Base-by-base conservation (phyloP, 1,284 basidiomycete species). In the Veloporphyrellus conicus region DNA sequence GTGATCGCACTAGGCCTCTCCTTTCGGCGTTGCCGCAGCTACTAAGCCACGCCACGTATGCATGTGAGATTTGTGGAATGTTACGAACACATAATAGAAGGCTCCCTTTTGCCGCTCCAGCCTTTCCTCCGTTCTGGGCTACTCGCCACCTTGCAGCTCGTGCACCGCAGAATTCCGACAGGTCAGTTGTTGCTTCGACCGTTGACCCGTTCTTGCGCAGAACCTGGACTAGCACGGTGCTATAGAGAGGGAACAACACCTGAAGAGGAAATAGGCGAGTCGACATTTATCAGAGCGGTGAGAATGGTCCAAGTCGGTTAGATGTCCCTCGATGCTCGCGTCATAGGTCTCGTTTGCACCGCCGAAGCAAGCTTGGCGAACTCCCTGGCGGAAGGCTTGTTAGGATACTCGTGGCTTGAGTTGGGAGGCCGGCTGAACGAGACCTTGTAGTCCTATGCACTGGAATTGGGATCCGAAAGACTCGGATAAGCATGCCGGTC, bases 91-190 rank as follows among this genome's bases (percentile, higher is more conserved):
- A 70, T 95, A n/a, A n/a, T 95, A 68, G 92, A 95, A 39, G 94
- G 73, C 65, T 93, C 89, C 71, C 94, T 94, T 67, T 89, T 87
- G 15, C 92, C 92, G 58, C 79, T 89, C 47, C 87, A 87, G 15
- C 87, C 91, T 67, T 95, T 93, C 60, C 93, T 76, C 93, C 93
- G 97, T 67, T 97, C 94, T 0, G 93, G 93, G 58, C 88, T 92
- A 44, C 84, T 82, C 14, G 82, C 87, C 19, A 77, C 87, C 64
- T 85, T 88, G 69, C 92, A 95, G 59, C 85, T 89, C 14, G 84
- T 78, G 68, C 92, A 95, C 55, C 80, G 80, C 43, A 79, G 69
- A 10, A 90, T 73, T 6, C 90, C 87, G 29, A 78, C 76, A 0
- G 90, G 89, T 12, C 90, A 78, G 51, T 82, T 84, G 19, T 77